Base-by-base conservation (phyloP, 2,329 filamentous ascomycete genomes). In the Exophiala aquamarina region DNA sequence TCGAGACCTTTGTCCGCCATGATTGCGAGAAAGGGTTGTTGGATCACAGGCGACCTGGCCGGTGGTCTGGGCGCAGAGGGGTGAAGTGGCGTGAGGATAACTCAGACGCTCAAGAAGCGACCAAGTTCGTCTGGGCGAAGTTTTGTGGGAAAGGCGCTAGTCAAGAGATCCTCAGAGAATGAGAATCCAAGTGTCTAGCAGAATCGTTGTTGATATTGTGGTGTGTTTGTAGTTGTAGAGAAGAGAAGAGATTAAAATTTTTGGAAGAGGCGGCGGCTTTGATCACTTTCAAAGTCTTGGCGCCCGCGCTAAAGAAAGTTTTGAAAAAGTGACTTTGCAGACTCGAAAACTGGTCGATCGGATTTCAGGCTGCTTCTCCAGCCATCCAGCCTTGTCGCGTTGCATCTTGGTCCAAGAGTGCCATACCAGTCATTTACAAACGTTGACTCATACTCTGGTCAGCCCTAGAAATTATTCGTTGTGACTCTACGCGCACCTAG, bases 1-100 rank as follows among this genome's bases (percentile, higher is more conserved):
- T 96, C 91, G 79, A 97, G 89, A 82, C 92, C 92, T 82, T 94
- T 95, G 67, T 89, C 87, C 89, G 91, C 92, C 92, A 97, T 97
- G 83, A 87, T 96, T 92, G 89, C 84, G 84, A 77, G 79, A 75
- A 66, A 41, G 60, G 63, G 64, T 68, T 66, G 53, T 49, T 67
- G 69, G 72, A 82, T 79, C 84, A 82, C 87, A 89, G 86, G 84
- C 86, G 72, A 52, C 50, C 76, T 75, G 84, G 79, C 83, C 86
- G 81, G 78, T 73, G 82, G 89, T 79, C 85, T 82, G 38, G 32
- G n/a, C 18, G 40, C 54, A 56, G 19, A 20, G 37, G 43, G 56
- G 60, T 51, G 51, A 53, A 49, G 50, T 52, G 54, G 50, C 49
- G 54, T 47, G 45, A 44, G 28, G 39, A 44, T 31, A 42, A 48